Base-by-base conservation (phyloP, 805 yeast species). In the Alloascoidea africana region DNA sequence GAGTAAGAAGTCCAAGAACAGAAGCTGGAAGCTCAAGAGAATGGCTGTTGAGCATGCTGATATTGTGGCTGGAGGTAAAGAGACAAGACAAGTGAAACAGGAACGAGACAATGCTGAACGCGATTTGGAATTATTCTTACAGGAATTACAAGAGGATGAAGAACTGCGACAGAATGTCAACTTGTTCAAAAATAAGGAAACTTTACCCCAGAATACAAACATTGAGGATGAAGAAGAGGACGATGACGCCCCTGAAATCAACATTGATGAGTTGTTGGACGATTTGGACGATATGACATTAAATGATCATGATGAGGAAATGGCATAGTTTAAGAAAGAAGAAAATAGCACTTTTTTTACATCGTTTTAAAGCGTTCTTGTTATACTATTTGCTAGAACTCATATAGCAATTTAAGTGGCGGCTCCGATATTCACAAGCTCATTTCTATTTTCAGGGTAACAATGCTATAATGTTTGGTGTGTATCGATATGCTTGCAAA, bases 21-120 rank as follows among this genome's bases (percentile, higher is more conserved):
- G 89, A 69, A 66, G 67, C 58, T 84, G 94, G 94, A 84, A 80
- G 61, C 74, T 89, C 60, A 82, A 83, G 76, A 81, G 97, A 69
- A 87, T 89, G 96, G 97, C 97, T 30, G 82, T 70, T 53, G 97
- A 91, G 62, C 94, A 87, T 62, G 72, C 74, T 46, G 96, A 87
- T 49, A 75, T 84, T 46, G 86, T 77, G 34, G 93, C 91, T 41
- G 68, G 63, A 45, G 58, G 67, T 14, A 16, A 35, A 17, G 56
- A 55, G 45, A 63, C 73, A 2, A 79, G 86, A 62, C 79, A 73
- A 45, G 87, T 84, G 39, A 80, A 73, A 64, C 91, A 82, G 59
- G 96, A 86, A 44, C 76, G 75, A 50, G 97, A 85, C 56, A 71
- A 82, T 50, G 95, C 94, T 3, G 96, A 89, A 61, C 77, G 74